Evolutionary conservation across 2,329 filamentous ascomycete species (phyloP).

Genomic region (Fusarium cyanostomum): DNA sequence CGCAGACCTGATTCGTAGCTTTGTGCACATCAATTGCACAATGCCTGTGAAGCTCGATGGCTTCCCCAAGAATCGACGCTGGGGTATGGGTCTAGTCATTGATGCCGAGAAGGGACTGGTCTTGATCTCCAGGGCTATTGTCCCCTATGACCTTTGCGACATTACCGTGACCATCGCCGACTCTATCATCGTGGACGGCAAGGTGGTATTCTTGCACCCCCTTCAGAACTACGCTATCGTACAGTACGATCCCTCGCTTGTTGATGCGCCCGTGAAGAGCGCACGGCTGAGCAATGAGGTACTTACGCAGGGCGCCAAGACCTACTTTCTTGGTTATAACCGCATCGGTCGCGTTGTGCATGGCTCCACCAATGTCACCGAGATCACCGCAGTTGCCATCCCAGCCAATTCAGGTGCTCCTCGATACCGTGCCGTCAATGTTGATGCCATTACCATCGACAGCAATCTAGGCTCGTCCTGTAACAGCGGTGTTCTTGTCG

Average conservation of each 20-base stretch:
- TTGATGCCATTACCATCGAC: slow-evolving; percentile 97
- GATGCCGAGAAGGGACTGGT: slow-evolving; percentile 96
- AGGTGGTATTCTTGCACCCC: slow-evolving; percentile 94
- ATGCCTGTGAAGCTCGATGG: slow-evolving; percentile 98
- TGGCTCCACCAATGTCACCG: slow-evolving; percentile 92
- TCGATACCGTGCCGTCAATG: slow-evolving; percentile 91
- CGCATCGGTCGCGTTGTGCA: slow-evolving; percentile 94
- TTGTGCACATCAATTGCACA: slow-evolving; percentile 90
- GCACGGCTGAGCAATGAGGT: slow-evolving; percentile 82
- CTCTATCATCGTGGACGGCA: slow-evolving; percentile 92
- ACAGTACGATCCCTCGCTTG: slow-evolving; percentile 91
- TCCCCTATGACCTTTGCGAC: slow-evolving; percentile 96
- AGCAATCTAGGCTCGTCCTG: slow-evolving; percentile 91
- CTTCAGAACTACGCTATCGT: slow-evolving; percentile 97
- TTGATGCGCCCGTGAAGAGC: slow-evolving; percentile 92
- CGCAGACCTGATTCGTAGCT: slow-evolving; percentile 93
- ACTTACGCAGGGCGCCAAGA: slow-evolving; percentile 92
- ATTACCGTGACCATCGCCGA: slow-evolving; percentile 97
- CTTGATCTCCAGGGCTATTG: slow-evolving; percentile 90
- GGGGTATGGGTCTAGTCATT: slow-evolving; percentile 96
- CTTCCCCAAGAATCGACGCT: slow-evolving; percentile 94
- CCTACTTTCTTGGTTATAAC: slow-evolving; percentile 98
- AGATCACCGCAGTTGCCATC: slow-evolving; percentile 96
- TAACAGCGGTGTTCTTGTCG: slow-evolving; percentile 90
- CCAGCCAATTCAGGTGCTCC: slow-evolving; percentile 92